Evolutionary conservation across 768 basidiomycete species (phyloP).

Genomic region (Suillus hirtellus): DNA sequence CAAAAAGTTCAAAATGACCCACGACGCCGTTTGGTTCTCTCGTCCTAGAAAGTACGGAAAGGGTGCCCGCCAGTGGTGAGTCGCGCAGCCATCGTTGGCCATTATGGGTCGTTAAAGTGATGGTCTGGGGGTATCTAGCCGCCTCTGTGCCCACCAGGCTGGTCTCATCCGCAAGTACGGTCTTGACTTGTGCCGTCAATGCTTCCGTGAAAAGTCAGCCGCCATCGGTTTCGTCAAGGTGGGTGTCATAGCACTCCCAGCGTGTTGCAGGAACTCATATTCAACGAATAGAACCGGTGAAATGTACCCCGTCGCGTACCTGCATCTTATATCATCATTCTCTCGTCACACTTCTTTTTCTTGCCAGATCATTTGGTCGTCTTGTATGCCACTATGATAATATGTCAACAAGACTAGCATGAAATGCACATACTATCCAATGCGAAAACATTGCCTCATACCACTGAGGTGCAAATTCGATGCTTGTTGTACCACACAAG

Average conservation of each 20-base stretch:
- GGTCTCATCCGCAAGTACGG: constrained; percentile 98
- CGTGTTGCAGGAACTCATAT: constrained; percentile 5
- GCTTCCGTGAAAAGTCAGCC: constrained; percentile 94
- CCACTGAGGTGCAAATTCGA: not conserved
- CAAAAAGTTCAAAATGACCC: constrained; percentile 70
- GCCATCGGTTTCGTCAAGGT: constrained; percentile 97
- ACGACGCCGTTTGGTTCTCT: constrained; percentile 98
- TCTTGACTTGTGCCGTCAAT: constrained; percentile 96
- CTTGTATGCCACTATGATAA: constrained; percentile 23
- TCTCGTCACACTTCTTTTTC: constrained; percentile 6
- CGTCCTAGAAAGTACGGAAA: constrained; percentile 94
- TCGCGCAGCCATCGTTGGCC: constrained; percentile 13
- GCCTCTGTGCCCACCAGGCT: constrained; percentile 95
- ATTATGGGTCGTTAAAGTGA: constrained; percentile 2
- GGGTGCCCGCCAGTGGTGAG: constrained; percentile 92
- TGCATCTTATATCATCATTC: constrained; percentile 13
- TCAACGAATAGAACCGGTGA: constrained; percentile 46
- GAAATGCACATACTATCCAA: not conserved
- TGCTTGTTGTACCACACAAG: not conserved
- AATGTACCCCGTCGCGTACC: constrained; percentile 15
- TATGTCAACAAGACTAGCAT: constrained; percentile 19
- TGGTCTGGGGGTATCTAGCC: constrained; percentile 49
- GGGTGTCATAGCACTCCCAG: constrained; percentile 20
- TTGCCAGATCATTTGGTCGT: constrained; percentile 9
- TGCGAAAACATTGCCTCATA: not conserved